phyloP scores from a whole-genome alignment of 768 basidiomycete species.

The Tulasnella sp. region DNA sequence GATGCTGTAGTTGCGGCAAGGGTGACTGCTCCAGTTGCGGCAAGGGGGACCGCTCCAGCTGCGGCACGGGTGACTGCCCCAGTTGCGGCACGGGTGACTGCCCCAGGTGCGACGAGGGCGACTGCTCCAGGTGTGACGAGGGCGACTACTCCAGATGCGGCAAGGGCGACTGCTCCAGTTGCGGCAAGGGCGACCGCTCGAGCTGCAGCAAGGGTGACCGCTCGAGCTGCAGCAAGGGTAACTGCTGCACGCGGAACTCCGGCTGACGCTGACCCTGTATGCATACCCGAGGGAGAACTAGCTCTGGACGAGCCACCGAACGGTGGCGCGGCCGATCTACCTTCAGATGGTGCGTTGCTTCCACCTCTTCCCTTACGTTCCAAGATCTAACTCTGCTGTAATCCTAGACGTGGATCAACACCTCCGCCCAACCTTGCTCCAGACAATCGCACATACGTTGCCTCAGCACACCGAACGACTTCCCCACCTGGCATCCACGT shows the following conservation, averaged over 20 bases:
- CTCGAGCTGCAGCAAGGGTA: no score
- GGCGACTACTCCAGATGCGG: no score
- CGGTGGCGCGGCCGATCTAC: not conserved
- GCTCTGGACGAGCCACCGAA: not conserved
- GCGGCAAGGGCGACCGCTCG: no score
- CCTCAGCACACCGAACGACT: conserved; percentile 24
- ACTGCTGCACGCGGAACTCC: not conserved
- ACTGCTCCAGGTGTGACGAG: no score
- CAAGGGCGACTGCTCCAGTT: no score
- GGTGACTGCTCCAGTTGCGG: not conserved
- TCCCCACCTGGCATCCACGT: conserved; percentile 50
- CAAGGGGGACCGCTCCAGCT: not conserved
- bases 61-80: not conserved
- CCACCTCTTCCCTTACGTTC: not conserved
- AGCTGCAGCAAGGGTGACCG: no score
- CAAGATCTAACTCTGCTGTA: not conserved
- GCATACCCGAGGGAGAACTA: not conserved
- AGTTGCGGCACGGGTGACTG: no score
- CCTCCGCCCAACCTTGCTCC: conserved; percentile 60
- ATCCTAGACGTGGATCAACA: conserved; percentile 53
- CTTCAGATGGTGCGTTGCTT: not conserved
- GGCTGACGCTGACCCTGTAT: not conserved
- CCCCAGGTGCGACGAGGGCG: not conserved
- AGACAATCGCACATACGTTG: conserved; percentile 49
- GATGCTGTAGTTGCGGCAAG: not conserved